These are phyloP conservation scores for Lippia alba DNA, from an alignment of 305 asterid genomes.

Conservation along the genomic window DNA sequence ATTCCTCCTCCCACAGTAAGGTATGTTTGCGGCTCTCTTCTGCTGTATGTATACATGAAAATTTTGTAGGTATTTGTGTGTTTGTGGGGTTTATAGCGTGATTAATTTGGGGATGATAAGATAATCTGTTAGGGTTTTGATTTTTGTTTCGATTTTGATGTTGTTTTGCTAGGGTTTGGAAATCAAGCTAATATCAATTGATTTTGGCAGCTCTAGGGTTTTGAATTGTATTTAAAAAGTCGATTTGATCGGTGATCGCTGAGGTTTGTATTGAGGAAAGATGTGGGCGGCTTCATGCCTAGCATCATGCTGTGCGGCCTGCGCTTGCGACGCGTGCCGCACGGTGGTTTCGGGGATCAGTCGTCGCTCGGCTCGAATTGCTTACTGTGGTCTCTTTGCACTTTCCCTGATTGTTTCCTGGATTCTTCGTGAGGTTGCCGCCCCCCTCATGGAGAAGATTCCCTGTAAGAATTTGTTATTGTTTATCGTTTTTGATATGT, in stretches of 20 bases:
- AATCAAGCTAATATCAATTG: conserved; percentile 4
- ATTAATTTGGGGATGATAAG: not conserved
- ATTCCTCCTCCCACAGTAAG: conserved; percentile 11
- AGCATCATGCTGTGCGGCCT: conserved; percentile 89
- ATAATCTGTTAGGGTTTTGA: not conserved
- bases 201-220: conserved; percentile 22
- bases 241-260: conserved; percentile 38
- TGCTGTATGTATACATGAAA: not conserved
- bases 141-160: not conserved
- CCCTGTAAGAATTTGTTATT: conserved; percentile 61
- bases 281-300: conserved; percentile 99
- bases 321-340: conserved; percentile 92
- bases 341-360: conserved; percentile 88
- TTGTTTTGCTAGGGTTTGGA: not conserved
- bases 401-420: conserved; percentile 85
- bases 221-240: conserved; percentile 23
- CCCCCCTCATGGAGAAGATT: conserved; percentile 91
- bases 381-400: conserved; percentile 91
- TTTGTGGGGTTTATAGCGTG: not conserved
- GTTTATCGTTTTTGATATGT: not conserved
- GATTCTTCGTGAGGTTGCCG: conserved; percentile 96
- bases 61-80: not conserved
- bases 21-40: not conserved
- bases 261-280: conserved; percentile 35
- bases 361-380: conserved; percentile 92